Conservation (phyloP, 2,329 filamentous ascomycete genomes). For the Seiridium cupressi region DNA sequence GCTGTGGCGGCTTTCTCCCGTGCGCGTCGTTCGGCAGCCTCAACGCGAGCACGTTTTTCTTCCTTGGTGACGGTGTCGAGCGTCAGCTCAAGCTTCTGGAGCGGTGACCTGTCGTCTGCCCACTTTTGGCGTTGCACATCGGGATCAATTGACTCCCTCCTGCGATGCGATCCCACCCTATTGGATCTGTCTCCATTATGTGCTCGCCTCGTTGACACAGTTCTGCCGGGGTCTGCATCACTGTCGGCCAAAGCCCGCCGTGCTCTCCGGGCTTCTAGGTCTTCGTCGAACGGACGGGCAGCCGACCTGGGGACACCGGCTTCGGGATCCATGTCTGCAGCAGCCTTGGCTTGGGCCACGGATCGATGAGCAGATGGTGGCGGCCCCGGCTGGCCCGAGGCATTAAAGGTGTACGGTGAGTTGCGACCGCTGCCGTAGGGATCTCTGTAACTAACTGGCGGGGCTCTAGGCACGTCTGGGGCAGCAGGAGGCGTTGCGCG, state of each 20-base stretch:
- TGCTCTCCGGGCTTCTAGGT: conserved; percentile 7
- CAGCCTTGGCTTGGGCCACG: conserved; percentile 16
- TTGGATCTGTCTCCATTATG: conserved; percentile 24
- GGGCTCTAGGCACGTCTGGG: conserved; percentile 60
- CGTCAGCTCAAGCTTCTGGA: conserved; percentile 90
- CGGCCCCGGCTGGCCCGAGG: conserved; percentile 27
- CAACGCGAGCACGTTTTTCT: conserved; percentile 82
- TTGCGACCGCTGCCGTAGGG: conserved; percentile 39
- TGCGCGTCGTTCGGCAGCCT: conserved; percentile 75
- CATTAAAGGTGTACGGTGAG: conserved; percentile 26
- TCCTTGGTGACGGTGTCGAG: conserved; percentile 93
- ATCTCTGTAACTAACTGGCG: conserved; percentile 56
- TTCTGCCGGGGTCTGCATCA: conserved; percentile 16
- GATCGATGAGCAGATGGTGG: conserved; percentile 23
- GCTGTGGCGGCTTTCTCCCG: conserved; percentile 56
- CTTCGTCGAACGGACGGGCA: conserved; percentile 26
- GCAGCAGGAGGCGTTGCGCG: conserved; percentile 45
- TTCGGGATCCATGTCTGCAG: conserved; percentile 27
- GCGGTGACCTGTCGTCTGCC: conserved; percentile 81
- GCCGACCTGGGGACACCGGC: conserved; percentile 29
- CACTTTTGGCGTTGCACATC: conserved; percentile 54
- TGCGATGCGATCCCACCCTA: conserved; percentile 25
- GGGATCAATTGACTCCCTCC: conserved; percentile 35
- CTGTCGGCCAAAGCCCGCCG: conserved; percentile 5
- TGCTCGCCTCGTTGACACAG: conserved; percentile 23